These are phyloP conservation scores for Rhizopus microsporus DNA, from an alignment of 371 early-diverging fungal species.

Conservation along the genomic window DNA sequence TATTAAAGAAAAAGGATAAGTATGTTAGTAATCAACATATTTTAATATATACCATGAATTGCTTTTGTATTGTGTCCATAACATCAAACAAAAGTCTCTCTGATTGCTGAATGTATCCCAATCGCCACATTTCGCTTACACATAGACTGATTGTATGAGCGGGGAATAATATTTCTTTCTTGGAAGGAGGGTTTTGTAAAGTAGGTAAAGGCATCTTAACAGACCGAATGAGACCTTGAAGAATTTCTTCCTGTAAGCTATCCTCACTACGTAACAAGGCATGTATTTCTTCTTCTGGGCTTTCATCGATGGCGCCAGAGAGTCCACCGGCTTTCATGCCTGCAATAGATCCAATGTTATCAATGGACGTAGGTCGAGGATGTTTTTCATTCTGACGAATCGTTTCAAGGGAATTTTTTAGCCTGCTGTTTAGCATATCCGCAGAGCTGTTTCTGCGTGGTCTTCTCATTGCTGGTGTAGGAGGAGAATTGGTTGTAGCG, in stretches of 20 bases:
- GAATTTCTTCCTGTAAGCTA: constrained; percentile 81
- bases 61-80: constrained; percentile 81
- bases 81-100: constrained; percentile 80
- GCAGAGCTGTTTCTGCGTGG: constrained; percentile 50
- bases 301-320: constrained; percentile 34
- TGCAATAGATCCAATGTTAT: constrained; percentile 31
- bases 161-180: constrained; percentile 91
- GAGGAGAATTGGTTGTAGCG: neutral
- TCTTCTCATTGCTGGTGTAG: constrained; percentile 5
- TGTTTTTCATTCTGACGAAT: constrained; percentile 40
- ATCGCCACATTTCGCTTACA: constrained; percentile 83
- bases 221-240: constrained; percentile 85
- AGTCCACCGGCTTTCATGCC: constrained; percentile 24
- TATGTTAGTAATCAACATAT: neutral
- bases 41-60: constrained; percentile 53
- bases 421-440: constrained; percentile 34
- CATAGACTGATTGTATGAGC: constrained; percentile 86
- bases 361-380: constrained; percentile 49
- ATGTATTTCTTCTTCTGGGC: constrained; percentile 56
- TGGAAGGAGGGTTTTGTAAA: constrained; percentile 74
- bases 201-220: constrained; percentile 89
- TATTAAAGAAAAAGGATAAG: neutral
- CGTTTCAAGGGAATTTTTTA: constrained; percentile 42
- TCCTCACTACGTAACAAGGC: constrained; percentile 69
- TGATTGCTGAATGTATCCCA: constrained; percentile 79